Percentiles rank a stretch among this genome's conserved stretches.
These are phyloP conservation scores for Trichosporon sp. DNA, from an alignment of 1,284 basidiomycete species.

Conservation along the genomic window DNA sequence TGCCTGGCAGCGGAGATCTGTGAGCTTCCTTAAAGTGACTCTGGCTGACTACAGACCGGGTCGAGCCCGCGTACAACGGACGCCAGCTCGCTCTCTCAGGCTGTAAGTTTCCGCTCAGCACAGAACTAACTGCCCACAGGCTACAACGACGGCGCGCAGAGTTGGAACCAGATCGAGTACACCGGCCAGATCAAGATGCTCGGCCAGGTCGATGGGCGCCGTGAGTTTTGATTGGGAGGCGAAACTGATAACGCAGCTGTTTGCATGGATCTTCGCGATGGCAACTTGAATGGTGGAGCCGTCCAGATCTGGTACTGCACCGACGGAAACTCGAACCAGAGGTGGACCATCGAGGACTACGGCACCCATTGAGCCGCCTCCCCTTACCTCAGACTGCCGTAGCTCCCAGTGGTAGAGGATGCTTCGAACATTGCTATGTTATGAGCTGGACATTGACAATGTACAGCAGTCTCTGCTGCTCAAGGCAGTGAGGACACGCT, in stretches of 20 bases:
- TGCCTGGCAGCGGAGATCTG: slow-evolving; percentile 11
- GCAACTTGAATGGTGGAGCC: slow-evolving; percentile 9
- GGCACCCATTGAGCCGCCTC: background rate
- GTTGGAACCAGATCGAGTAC: background rate
- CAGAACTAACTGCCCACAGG: background rate
- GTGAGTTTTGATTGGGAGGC: background rate
- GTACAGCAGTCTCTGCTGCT: no score
- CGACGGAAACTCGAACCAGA: slow-evolving; percentile 10
- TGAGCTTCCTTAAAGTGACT: background rate
- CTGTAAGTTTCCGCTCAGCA: background rate
- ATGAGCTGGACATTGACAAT: background rate
- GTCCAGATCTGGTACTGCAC: slow-evolving; percentile 13
- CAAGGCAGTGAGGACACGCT: no score
- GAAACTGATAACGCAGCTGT: background rate
- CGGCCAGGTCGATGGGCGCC: background rate
- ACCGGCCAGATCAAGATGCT: background rate
- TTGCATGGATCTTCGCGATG: slow-evolving; percentile 12
- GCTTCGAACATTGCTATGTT: background rate
- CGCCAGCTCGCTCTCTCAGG: background rate
- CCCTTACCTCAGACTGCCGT: background rate
- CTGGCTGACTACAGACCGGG: background rate
- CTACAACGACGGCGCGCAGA: slow-evolving; percentile 13
- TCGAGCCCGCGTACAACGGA: background rate
- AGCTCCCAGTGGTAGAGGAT: background rate
- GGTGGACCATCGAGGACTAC: background rate